These are phyloP conservation scores for Diospyros kaki DNA, from an alignment of 148 eudicot species.

Conservation along the genomic window DNA sequence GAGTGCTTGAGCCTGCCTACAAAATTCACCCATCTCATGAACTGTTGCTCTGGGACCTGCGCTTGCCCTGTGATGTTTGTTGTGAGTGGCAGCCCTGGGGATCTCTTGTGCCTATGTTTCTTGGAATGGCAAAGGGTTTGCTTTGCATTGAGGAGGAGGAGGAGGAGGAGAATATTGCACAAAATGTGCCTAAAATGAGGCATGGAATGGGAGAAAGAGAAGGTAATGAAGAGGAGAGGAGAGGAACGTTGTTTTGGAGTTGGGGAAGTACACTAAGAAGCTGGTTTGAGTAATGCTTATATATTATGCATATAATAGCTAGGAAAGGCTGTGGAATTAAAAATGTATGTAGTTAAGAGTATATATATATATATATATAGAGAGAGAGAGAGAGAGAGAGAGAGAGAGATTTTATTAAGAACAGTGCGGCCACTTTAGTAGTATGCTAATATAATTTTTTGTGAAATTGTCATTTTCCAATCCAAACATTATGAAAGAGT, in stretches of 20 bases:
- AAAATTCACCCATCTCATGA: conserved; percentile 86
- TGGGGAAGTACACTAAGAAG: too few species aligned
- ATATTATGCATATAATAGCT: too few species aligned
- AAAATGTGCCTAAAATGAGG: conserved; percentile 20
- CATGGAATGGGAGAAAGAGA: conserved; percentile 15
- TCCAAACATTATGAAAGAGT: too few species aligned
- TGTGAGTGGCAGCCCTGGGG: conserved; percentile 26
- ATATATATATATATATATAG: too few species aligned
- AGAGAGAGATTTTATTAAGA: too few species aligned
- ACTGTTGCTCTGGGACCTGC: conserved; percentile 56
- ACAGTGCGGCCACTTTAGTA: too few species aligned
- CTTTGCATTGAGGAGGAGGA: conserved; percentile 33
- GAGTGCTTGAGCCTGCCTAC: conserved; percentile 86
- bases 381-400: too few species aligned
- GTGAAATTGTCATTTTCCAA: too few species aligned
- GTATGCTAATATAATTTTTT: too few species aligned
- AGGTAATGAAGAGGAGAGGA: conserved; percentile 8
- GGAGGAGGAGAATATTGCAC: conserved; percentile 18
- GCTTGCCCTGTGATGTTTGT: conserved; percentile 53
- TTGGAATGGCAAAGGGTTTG: conserved; percentile 39
- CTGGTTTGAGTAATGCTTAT: too few species aligned
- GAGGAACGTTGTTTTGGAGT: conserved; percentile 27
- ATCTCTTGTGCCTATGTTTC: conserved; percentile 32
- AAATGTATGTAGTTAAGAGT: too few species aligned
- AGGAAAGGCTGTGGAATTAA: too few species aligned